Evolutionary conservation across 176 grass and related monocot genomes (phyloP).

Genomic region (Zizania latifolia): DNA sequence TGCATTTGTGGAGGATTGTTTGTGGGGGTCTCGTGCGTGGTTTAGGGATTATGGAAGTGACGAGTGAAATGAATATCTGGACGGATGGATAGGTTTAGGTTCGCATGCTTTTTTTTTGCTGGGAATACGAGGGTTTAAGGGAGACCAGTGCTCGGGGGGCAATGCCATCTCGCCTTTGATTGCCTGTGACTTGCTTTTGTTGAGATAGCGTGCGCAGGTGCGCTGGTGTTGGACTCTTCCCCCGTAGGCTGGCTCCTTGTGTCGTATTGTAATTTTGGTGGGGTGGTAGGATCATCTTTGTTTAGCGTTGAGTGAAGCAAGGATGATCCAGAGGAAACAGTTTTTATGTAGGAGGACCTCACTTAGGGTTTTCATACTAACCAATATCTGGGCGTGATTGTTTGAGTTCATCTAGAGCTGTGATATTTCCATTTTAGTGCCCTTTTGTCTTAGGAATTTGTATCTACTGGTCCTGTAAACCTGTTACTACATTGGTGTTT

Average conservation of each 20-base stretch:
- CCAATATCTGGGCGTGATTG: not conserved
- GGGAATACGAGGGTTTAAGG: not conserved
- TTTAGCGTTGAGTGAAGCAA: not conserved
- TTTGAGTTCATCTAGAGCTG: not conserved
- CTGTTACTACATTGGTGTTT: not conserved
- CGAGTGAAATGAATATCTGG: not conserved
- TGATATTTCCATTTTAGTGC: not conserved
- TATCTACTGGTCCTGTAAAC: not conserved
- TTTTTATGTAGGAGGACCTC: not conserved
- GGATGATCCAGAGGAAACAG: not conserved
- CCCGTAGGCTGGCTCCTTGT: too few relatives aligned
- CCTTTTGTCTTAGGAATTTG: not conserved
- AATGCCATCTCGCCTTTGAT: not conserved
- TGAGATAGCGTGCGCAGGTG: too few relatives aligned
- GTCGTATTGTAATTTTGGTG: not conserved
- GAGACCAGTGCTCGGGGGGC: not conserved
- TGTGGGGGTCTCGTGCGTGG: too few relatives aligned
- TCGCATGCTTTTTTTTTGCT: not conserved
- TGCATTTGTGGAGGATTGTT: not conserved
- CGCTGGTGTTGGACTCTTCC: not conserved
- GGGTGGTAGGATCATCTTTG: not conserved
- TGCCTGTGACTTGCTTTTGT: not conserved
- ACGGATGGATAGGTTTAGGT: not conserved
- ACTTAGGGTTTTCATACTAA: not conserved
- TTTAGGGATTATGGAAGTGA: slow-evolving; percentile 34